These are phyloP conservation scores for Oemleria cerasiformis DNA, from an alignment of 306 rosid species.

Conservation along the genomic window DNA sequence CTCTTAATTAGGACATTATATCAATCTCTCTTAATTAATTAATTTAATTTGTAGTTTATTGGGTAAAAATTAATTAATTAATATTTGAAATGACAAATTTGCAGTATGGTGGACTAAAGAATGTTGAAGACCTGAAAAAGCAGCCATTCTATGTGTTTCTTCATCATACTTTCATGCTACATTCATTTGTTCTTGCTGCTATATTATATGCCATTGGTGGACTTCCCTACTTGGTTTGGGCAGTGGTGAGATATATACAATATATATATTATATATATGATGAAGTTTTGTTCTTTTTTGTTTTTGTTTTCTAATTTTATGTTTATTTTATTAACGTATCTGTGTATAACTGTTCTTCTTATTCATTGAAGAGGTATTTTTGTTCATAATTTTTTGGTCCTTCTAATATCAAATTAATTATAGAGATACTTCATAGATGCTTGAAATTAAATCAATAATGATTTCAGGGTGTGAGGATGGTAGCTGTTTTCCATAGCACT, in stretches of 20 bases:
- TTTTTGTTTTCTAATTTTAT: not conserved
- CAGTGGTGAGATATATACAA: slow-evolving; percentile 49
- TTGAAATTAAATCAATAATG: too few species aligned
- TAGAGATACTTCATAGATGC: too few species aligned
- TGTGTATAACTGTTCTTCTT: too few species aligned
- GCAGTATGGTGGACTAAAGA: slow-evolving; percentile 70
- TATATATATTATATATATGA: not conserved
- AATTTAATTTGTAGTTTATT: too few species aligned
- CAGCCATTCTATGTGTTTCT: slow-evolving; percentile 70
- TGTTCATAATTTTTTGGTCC: too few species aligned
- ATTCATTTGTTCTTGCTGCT: slow-evolving; percentile 69
- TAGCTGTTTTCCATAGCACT: slow-evolving; percentile 67
- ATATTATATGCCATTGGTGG: slow-evolving; percentile 67
- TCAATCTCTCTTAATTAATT: too few species aligned
- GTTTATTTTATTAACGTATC: not conserved
- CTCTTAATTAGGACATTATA: too few species aligned
- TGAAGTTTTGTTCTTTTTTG: not conserved
- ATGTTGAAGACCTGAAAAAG: slow-evolving; percentile 73
- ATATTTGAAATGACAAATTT: not conserved
- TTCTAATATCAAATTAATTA: too few species aligned
- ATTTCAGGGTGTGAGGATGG: slow-evolving; percentile 72
- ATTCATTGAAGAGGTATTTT: too few species aligned
- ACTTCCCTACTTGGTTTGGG: slow-evolving; percentile 82
- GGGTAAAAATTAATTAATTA: not conserved
- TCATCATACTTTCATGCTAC: slow-evolving; percentile 53